phyloP scores from a whole-genome alignment of 179 eudicot species.

The Actinidia polygama region DNA sequence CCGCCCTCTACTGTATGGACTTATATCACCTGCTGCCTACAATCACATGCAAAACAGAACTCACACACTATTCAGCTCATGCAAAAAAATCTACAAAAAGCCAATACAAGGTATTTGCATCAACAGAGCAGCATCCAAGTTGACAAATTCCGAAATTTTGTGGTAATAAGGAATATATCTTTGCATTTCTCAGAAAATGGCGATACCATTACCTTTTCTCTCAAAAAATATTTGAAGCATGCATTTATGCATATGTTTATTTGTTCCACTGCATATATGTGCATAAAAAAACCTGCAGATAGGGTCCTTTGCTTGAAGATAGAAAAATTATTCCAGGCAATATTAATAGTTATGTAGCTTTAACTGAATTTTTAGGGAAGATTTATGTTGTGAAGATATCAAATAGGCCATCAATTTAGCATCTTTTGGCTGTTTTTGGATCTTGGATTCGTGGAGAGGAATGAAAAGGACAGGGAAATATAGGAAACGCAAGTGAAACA shows the following conservation, averaged over 20 bases:
- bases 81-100: neutral
- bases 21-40: constrained; percentile 80
- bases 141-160: neutral
- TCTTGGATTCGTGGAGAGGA: too few species aligned
- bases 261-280: neutral
- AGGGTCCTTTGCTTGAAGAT: neutral
- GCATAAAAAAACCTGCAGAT: neutral
- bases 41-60: constrained; percentile 21
- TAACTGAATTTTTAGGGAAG: too few species aligned
- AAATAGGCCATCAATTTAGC: too few species aligned
- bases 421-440: too few species aligned
- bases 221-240: neutral
- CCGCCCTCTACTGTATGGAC: constrained; percentile 77
- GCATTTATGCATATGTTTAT: neutral
- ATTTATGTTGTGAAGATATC: too few species aligned
- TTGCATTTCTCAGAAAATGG: neutral
- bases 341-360: too few species aligned
- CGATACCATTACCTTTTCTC: neutral
- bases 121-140: constrained; percentile 4
- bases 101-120: constrained; percentile 1
- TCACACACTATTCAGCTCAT: neutral
- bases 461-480: too few species aligned
- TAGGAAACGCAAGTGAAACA: too few species aligned
- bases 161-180: neutral
- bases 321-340: too few species aligned